These are phyloP conservation scores for Talaromyces wortmannii DNA, from an alignment of 495 filamentous ascomycete species.

Conservation along the genomic window DNA sequence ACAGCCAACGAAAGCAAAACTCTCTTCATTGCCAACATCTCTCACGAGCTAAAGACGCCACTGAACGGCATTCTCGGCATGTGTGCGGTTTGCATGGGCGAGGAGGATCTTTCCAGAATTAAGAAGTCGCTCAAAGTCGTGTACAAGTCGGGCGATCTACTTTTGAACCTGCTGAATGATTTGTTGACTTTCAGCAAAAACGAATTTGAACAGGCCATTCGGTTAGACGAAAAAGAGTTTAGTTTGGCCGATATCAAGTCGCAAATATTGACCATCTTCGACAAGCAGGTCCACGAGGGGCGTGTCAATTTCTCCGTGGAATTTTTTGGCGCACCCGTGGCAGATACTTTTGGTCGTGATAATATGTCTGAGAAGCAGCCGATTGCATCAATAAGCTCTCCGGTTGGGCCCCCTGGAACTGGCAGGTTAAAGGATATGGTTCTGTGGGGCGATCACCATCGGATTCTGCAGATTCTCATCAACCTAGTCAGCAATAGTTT, in stretches of 20 bases:
- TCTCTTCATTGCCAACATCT: conserved; percentile 92
- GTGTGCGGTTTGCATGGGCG: conserved; percentile 86
- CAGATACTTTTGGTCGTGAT: conserved; percentile 21
- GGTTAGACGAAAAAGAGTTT: conserved; percentile 80
- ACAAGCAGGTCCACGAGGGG: conserved; percentile 77
- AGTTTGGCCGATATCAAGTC: conserved; percentile 68
- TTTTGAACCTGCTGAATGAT: conserved; percentile 85
- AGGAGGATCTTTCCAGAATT: conserved; percentile 67
- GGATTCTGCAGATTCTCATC: conserved; percentile 84
- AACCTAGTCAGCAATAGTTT: conserved; percentile 89
- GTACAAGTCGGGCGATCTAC: conserved; percentile 83
- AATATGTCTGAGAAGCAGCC: conserved; percentile 25
- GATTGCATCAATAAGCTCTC: conserved; percentile 14
- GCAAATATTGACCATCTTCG: conserved; percentile 79
- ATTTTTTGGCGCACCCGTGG: conserved; percentile 50
- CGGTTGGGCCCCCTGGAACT: conserved; percentile 53
- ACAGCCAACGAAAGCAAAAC: conserved; percentile 93
- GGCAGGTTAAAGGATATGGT: conserved; percentile 66
- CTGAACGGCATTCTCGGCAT: conserved; percentile 91
- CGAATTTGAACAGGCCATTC: conserved; percentile 75
- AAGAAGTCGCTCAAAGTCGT: conserved; percentile 78
- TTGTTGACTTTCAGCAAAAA: conserved; percentile 90
- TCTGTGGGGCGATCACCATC: conserved; percentile 85
- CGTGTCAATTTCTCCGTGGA: conserved; percentile 63
- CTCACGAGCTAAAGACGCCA: conserved; percentile 88